Base-by-base conservation (phyloP, 257 asterid species). In the Solanum gracilifrons region DNA sequence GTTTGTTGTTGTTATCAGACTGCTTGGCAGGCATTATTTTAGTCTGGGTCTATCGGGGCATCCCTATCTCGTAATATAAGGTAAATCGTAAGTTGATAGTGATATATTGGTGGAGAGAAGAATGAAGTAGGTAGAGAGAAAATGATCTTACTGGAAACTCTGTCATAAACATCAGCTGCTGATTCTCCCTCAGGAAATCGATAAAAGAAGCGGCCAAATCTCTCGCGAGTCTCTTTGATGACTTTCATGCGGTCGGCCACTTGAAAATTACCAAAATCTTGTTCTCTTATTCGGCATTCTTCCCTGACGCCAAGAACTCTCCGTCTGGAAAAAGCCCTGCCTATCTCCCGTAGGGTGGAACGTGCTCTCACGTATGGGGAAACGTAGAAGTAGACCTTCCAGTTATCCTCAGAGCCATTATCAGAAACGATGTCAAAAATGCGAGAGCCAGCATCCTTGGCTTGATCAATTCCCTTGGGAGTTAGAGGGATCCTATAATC, bases 241-340 rank as follows among this genome's bases (percentile, higher is more conserved):
- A 21, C 92, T 89, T 91, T 94, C 98, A 96, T 96, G 88, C 98
- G 89, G 5, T 96, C 98, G 1, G 95, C 95, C 27, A 94, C 94
- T 92, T 96, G 99, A 90, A 96, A 96, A 88, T 96, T 96, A 32
- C 99, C 99, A 84, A 96, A 96, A 93, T 96, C 99, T 92, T 96
- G 99, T 43, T 96, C 99, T 85, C 99, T 90, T 89, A 96, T 84
- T 90, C 98, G 92, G 86, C 99, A 96, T 93, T 96, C 99, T 85
- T 96, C 99, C 88, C 99, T 88, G 1, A 92, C 98, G 27, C 99
- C 98, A 51, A 96, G 92, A 12, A 96, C 89, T 58, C 93, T 89
- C 87, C 88, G 90, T 88, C 90, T 90, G 15, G 98, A 91, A 25
- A 95, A 95, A 2, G 97, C 90, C 62, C 95, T 90, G 41, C 99